phyloP scores from a whole-genome alignment of 1,139 yeast species.

The Zygosaccharomyces sapae region DNA sequence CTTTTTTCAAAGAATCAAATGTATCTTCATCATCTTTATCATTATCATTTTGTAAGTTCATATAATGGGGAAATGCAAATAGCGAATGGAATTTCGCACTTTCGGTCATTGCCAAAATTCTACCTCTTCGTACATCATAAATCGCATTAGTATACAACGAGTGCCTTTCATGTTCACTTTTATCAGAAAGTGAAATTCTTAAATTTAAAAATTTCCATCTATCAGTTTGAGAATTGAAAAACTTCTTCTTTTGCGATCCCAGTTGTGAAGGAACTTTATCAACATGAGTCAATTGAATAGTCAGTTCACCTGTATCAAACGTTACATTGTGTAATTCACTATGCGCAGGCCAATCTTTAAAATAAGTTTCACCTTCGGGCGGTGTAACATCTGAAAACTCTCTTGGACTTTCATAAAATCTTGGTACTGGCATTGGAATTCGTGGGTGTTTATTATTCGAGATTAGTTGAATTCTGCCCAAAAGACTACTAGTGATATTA shows the following conservation, averaged over 20 bases:
- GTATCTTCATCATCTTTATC: constrained; percentile 41
- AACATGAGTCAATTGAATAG: constrained; percentile 26
- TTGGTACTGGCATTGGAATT: constrained; percentile 32
- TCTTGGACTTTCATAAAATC: constrained; percentile 29
- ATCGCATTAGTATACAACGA: constrained; percentile 55
- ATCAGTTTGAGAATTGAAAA: constrained; percentile 34
- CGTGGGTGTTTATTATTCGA: constrained; percentile 21
- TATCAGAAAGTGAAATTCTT: constrained; percentile 33
- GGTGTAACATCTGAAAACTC: constrained; percentile 29
- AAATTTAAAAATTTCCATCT: constrained; percentile 34
- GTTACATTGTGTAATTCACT: constrained; percentile 32
- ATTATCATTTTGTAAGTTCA: constrained; percentile 35
- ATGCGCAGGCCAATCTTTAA: constrained; percentile 21
- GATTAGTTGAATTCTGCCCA: constrained; percentile 24
- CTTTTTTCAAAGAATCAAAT: constrained; percentile 41
- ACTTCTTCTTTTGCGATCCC: constrained; percentile 18
- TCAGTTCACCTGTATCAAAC: constrained; percentile 29
- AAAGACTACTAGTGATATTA: constrained; percentile 30
- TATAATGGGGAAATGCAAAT: constrained; percentile 40
- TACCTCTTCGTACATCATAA: constrained; percentile 68
- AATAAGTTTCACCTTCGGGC: constrained; percentile 28
- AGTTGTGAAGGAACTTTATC: constrained; percentile 23
- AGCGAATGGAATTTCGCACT: constrained; percentile 72
- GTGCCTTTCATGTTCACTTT: constrained; percentile 46
- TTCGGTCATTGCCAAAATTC: constrained; percentile 57